A percentile compares a stretch with the other conserved stretches of the same genome.
These are phyloP conservation scores for Nicotiana knightiana DNA, from an alignment of 257 asterid genomes.

Conservation along the genomic window DNA sequence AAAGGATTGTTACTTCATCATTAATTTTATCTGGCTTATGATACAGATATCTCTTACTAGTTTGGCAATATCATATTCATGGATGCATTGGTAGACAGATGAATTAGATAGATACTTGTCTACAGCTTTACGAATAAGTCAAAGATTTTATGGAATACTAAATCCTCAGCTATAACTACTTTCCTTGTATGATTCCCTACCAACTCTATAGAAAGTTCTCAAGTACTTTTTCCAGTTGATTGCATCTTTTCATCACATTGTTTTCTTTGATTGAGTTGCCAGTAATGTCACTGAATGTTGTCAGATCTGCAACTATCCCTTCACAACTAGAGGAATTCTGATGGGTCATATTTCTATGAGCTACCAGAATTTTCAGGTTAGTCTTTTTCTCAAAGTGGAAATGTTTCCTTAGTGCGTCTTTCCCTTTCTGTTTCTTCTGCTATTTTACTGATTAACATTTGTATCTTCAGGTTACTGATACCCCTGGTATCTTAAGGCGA, in stretches of 20 bases:
- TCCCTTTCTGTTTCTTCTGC: not conserved
- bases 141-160: not conserved
- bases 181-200: not conserved
- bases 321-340: constrained; percentile 93
- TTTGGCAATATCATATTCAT: constrained; percentile 1
- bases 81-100: not conserved
- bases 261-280: not conserved
- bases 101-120: not conserved
- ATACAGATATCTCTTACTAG: not conserved
- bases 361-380: constrained; percentile 67
- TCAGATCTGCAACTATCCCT: constrained; percentile 95
- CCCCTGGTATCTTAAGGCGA: constrained; percentile 86
- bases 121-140: not conserved
- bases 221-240: not conserved
- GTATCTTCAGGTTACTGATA: constrained; percentile 79
- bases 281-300: not conserved
- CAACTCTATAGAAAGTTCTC: not conserved
- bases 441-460: constrained; percentile 13
- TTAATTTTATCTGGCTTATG: not conserved
- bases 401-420: constrained; percentile 8
- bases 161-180: not conserved
- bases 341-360: constrained; percentile 90
- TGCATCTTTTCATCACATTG: constrained; percentile 1
- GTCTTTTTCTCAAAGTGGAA: not conserved
- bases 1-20: not conserved